phyloP scores from a whole-genome alignment of 129 eudicot genomes.

The Gnaphalium uliginosum region DNA sequence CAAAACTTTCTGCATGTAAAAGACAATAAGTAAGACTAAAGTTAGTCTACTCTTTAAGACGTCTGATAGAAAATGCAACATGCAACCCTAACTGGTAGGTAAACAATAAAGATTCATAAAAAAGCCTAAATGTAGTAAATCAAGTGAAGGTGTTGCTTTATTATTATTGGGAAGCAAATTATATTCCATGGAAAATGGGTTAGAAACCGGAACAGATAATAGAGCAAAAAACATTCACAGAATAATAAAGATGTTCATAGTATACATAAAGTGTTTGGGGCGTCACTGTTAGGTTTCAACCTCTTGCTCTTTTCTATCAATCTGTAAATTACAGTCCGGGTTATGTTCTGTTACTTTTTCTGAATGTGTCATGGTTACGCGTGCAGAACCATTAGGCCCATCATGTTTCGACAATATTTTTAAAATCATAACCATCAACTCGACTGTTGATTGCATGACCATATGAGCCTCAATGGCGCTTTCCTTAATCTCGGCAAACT shows the following conservation, averaged over 20 bases:
- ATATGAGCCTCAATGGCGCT: neutral
- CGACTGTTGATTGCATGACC: neutral
- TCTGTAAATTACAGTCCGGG: neutral
- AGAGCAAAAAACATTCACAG: neutral
- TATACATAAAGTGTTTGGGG: neutral
- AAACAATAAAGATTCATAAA: neutral
- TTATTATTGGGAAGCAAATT: neutral
- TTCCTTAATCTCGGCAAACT: neutral
- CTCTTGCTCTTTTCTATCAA: neutral
- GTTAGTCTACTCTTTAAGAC: neutral
- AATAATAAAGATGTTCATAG: neutral
- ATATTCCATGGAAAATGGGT: neutral
- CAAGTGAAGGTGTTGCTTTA: neutral
- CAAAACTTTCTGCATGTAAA: constrained; percentile 54
- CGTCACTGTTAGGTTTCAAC: neutral
- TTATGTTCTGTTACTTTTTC: neutral
- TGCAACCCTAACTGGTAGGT: neutral
- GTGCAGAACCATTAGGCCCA: neutral
- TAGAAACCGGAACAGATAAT: no score
- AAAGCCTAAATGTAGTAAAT: neutral
- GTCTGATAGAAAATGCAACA: no score
- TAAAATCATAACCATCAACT: neutral
- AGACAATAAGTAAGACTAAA: neutral
- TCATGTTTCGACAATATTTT: neutral
- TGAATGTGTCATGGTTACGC: neutral